Evolutionary conservation across 352 stramenopile species (phyloP).

Genomic region (Phytophthora rubi): DNA sequence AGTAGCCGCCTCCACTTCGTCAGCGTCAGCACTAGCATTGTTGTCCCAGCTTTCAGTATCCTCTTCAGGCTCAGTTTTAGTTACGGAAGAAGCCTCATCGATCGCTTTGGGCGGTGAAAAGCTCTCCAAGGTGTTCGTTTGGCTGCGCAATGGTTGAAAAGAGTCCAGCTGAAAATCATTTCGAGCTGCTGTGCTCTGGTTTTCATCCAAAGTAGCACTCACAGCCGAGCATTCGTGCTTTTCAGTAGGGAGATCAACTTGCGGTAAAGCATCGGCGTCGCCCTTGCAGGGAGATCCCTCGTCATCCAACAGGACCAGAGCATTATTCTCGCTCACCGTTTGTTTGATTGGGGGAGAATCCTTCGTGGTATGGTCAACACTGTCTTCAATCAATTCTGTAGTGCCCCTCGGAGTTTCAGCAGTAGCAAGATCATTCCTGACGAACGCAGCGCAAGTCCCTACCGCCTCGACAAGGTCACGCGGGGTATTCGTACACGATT

Average conservation of each 20-base stretch:
- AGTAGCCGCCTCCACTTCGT: background rate
- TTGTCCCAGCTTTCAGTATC: conserved; percentile 1
- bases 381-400: background rate
- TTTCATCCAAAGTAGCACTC: background rate
- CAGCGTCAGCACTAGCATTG: background rate
- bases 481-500: background rate
- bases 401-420: background rate
- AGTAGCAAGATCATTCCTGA: background rate
- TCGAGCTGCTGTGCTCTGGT: background rate
- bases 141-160: background rate
- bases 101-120: background rate
- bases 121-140: background rate
- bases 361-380: background rate
- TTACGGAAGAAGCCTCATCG: background rate
- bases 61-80: background rate
- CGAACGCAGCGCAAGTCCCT: background rate
- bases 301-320: background rate
- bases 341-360: background rate
- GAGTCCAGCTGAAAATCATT: background rate
- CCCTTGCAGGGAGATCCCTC: background rate
- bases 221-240: background rate
- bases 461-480: background rate
- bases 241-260: background rate
- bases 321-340: background rate
- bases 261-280: background rate